Percentiles rank a stretch among this genome's conserved stretches.
phyloP scores from a whole-genome alignment of 148 eudicot genomes.

The Rhododendron kiyosumense region DNA sequence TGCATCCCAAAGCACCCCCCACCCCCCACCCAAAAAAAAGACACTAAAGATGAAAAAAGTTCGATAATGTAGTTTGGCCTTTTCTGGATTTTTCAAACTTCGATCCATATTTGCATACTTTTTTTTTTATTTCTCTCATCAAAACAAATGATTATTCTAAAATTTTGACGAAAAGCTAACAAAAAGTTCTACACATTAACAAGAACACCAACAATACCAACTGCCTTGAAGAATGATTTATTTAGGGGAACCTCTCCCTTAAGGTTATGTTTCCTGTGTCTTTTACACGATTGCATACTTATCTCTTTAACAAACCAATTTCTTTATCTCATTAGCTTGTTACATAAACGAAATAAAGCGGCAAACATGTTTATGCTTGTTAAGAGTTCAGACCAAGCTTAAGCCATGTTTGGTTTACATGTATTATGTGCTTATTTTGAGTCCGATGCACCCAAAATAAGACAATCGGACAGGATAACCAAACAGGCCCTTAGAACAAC shows the following conservation, averaged over 20 bases:
- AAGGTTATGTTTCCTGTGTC: not conserved
- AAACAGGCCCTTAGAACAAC: not conserved
- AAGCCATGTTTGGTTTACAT: not conserved
- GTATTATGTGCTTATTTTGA: not conserved
- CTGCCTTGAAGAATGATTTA: not conserved
- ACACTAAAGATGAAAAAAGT: too few relatives aligned
- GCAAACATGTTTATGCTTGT: not conserved
- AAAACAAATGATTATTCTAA: not conserved
- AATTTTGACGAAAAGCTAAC: not conserved
- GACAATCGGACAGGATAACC: too few relatives aligned
- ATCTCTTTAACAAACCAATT: not conserved
- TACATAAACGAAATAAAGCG: not conserved
- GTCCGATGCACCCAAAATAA: too few relatives aligned
- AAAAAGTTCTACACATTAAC: too few relatives aligned
- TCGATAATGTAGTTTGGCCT: not conserved
- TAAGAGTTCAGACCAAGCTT: not conserved
- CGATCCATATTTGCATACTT: not conserved
- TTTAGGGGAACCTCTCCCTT: not conserved
- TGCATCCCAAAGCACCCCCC: not conserved
- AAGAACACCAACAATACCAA: not conserved
- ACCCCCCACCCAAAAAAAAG: not conserved
- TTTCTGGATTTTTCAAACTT: not conserved
- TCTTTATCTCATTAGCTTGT: not conserved
- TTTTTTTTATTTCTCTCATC: not conserved
- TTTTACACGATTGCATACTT: not conserved